Evolutionary conservation across 2,329 filamentous ascomycete species (phyloP), one percentile per base, ranked within the genome.

Genomic region (Amylocarpus encephaloides): DNA sequence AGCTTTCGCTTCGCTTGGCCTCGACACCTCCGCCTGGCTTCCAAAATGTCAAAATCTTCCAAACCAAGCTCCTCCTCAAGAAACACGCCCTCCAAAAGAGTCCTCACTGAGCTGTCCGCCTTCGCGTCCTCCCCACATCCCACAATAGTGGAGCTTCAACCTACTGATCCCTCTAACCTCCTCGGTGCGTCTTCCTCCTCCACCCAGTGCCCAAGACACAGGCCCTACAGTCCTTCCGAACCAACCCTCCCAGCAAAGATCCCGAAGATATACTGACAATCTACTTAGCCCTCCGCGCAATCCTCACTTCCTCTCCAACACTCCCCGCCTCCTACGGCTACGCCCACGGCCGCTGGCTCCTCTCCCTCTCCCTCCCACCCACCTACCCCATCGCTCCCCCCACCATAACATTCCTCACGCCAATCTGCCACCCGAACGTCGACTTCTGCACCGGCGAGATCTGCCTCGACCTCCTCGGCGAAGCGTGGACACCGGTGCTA

Each of bases 401-500:
- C 1, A 77, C 73, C 36, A 84, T 98, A 58, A 75, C 71, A 51
- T 98, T 98, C 72, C 72, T 76, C n/a, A 98, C 90, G 33, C 81
- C 82, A 55, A 82, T 94, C 58, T 86, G 88, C 62, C 90, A 95
- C 72, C 83, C 91, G 43, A 96, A 96, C 69, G 82, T 86, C 41
- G 72, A 78, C 54, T 82, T 81, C 66, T 72, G 74, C 59, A 90
- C 82, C 2, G 93, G 93, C 60, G 91, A 96, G 70, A 93, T 98
- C 65, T 98, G 93, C 68, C 80, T 97, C 26, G 93, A 96, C 65
- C 77, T 97, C 55, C 76, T 98, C 52, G 78, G 78, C 64, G 78
- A 84, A 49, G 78, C 78, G 15, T 97, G 92, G 92, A 86, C 87
- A 52, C 88, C 91, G 1, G 83, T 88, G 15, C 93, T 95, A 68